A percentile compares a stretch with the other conserved stretches of the same genome.
Conservation (phyloP, 345 rosid genomes). For the Erodium maritimum region DNA sequence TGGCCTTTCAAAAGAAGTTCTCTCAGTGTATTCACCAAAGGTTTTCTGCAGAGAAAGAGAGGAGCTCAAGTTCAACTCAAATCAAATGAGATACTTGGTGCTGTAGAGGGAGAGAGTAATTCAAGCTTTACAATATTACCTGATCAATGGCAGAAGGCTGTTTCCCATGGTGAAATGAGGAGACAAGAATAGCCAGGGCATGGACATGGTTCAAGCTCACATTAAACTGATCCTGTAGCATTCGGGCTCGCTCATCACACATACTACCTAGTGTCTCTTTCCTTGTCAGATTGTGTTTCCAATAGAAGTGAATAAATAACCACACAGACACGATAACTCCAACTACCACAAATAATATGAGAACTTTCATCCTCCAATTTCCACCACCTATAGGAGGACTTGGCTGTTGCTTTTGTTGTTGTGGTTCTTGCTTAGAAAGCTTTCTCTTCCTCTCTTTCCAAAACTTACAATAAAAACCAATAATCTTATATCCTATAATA, state of each 20-base stretch:
- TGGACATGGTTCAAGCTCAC: slow-evolving; percentile 97
- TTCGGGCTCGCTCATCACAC: slow-evolving; percentile 94
- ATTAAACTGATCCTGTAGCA: slow-evolving; percentile 98
- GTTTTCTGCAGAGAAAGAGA: slow-evolving; percentile 46
- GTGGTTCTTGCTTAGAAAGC: slow-evolving; percentile 17
- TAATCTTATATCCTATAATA: slow-evolving; percentile 25
- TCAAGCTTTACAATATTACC: slow-evolving; percentile 26
- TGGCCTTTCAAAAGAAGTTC: slow-evolving; percentile 94
- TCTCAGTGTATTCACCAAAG: slow-evolving; percentile 81
- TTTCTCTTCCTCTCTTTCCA: slow-evolving; percentile 19
- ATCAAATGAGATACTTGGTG: too few relatives aligned
- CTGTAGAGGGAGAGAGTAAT: too few relatives aligned
- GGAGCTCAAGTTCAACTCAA: not conserved
- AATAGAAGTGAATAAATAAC: slow-evolving; percentile 45
- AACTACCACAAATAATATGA: slow-evolving; percentile 30
- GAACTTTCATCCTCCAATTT: slow-evolving; percentile 61
- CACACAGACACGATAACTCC: slow-evolving; percentile 48
- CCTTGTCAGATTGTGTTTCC: slow-evolving; percentile 28
- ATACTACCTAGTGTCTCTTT: slow-evolving; percentile 64
- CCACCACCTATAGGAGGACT: slow-evolving; percentile 45
- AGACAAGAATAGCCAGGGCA: slow-evolving; percentile 89
- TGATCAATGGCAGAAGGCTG: slow-evolving; percentile 87
- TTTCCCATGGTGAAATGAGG: slow-evolving; percentile 94
- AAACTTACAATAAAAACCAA: slow-evolving; percentile 19
- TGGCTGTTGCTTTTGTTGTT: slow-evolving; percentile 34